Evolutionary conservation across 2,329 filamentous ascomycete genomes (phyloP), one percentile per base, ranked within the genome.

Genomic region (Hypocrella siamensis): DNA sequence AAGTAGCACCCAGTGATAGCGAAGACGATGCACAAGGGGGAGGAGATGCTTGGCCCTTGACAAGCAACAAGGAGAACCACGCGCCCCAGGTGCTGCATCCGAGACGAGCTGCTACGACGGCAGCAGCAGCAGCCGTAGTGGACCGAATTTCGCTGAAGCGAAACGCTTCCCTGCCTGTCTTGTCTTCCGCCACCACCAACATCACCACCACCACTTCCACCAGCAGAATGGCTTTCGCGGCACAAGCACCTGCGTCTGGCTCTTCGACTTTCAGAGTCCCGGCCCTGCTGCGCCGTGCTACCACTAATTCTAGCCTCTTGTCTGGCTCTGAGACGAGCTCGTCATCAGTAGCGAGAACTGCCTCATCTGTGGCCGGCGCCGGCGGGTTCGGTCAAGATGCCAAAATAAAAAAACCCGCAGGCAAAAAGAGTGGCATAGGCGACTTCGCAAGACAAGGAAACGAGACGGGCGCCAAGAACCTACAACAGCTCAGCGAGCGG

Each of bases 111-210:
- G n/a, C n/a, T n/a, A n/a, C n/a, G n/a, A n/a, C n/a, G n/a, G 21
- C 21, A 24, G 21, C 21, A 24, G 21, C 21, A 24, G 21, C 21
- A 24, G 21, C 35, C 14, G 63, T 85, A 31, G 70, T 88, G 30
- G 80, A 92, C 53, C 78, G 83, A 34, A 75, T 88, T 39, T 68
- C 65, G 15, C 62, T 85, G 22, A 79, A 79, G 47, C 74, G 78
- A 28, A 54, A 55, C 26, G 55, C 54, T n/a, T 64, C 54, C 14
- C 63, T 61, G 0, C 60, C 56, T n/a, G n/a, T n/a, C n/a, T 24
- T 12, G 8, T 24, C 21, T 12, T 24, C 21, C 21, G 9, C 12
- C 21, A 24, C 21, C 12, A 12, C 12, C 21, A 8, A 9, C 21
- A 24, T 24, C 11, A 52, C 42, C 26, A 31, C 48, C 22, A 48